Conservation (phyloP, 306 rosid species). For the Spatholobus suberectus region DNA sequence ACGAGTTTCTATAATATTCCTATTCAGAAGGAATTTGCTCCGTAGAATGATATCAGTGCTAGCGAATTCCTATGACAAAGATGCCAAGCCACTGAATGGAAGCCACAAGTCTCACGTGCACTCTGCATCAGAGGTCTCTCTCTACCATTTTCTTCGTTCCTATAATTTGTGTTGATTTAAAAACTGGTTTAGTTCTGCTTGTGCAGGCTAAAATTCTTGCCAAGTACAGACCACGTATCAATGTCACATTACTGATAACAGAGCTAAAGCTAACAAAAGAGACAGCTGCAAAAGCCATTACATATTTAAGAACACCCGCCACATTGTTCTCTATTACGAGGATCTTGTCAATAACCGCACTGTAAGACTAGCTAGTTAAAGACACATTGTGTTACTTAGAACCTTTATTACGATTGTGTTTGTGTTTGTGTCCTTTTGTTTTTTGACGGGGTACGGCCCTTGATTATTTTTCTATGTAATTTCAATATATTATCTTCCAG, state of each 20-base stretch:
- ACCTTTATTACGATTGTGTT: neutral
- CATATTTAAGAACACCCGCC: conserved; percentile 61
- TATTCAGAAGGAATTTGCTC: conserved; percentile 70
- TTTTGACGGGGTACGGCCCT: neutral
- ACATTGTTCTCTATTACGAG: conserved; percentile 67
- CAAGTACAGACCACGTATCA: conserved; percentile 58
- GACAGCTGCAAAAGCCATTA: conserved; percentile 48
- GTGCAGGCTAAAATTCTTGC: conserved; percentile 68
- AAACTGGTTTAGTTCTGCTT: neutral
- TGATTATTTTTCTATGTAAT: neutral
- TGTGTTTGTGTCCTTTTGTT: no score
- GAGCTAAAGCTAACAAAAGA: conserved; percentile 56
- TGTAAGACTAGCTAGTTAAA: no score
- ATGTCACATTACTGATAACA: conserved; percentile 45
- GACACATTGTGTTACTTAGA: neutral
- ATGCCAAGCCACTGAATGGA: conserved; percentile 66
- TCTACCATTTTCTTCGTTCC: neutral
- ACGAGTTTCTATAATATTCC: conserved; percentile 60
- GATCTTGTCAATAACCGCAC: conserved; percentile 66
- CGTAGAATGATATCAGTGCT: conserved; percentile 70
- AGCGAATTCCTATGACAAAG: conserved; percentile 66
- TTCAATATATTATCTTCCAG: conserved; percentile 33
- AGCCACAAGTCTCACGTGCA: conserved; percentile 78
- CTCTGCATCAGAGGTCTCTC: conserved; percentile 55
- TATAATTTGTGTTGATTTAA: neutral